A percentile compares a stretch with the other conserved stretches of the same genome.
Conservation (phyloP, 768 basidiomycete species). For the Cystofilobasidium capitatum region DNA sequence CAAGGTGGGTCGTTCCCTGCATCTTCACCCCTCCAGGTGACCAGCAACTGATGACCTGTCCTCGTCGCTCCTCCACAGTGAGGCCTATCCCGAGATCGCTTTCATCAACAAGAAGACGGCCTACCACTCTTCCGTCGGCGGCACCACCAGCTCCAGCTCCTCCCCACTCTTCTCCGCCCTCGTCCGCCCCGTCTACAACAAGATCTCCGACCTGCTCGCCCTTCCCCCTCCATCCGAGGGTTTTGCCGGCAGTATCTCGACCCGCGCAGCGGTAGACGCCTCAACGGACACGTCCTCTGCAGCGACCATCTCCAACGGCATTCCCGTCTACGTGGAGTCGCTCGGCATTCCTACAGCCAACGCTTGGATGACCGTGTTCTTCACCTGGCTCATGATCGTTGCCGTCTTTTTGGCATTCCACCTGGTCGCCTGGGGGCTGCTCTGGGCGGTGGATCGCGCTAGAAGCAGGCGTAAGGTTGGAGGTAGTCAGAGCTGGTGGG, state of each 20-base stretch:
- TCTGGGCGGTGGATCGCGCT: slow-evolving; percentile 35
- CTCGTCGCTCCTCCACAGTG: neutral
- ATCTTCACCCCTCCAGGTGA: neutral
- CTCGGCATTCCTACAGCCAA: slow-evolving; percentile 73
- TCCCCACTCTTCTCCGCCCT: slow-evolving; percentile 6
- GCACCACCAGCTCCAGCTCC: neutral
- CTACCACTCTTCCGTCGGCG: slow-evolving; percentile 14
- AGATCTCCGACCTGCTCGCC: slow-evolving; percentile 33
- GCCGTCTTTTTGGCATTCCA: slow-evolving; percentile 52
- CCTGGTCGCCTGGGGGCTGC: slow-evolving; percentile 47
- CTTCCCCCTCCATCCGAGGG: slow-evolving; percentile 4
- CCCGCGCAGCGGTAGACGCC: slow-evolving; percentile 16
- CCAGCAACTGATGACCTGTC: neutral
- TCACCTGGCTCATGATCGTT: slow-evolving; percentile 58
- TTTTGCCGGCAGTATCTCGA: neutral
- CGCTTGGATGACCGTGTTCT: slow-evolving; percentile 81
- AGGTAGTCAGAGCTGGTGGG: slow-evolving; percentile 14
- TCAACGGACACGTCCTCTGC: slow-evolving; percentile 25
- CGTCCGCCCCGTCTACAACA: slow-evolving; percentile 23
- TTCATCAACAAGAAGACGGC: slow-evolving; percentile 59
- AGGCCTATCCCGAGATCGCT: slow-evolving; percentile 51
- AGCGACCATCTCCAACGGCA: slow-evolving; percentile 44
- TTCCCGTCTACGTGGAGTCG: slow-evolving; percentile 71
- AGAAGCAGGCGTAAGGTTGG: slow-evolving; percentile 18
- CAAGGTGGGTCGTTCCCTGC: slow-evolving; percentile 3